Base-by-base conservation (phyloP, 2,329 filamentous ascomycete genomes). In the Colletotrichum sp. region DNA sequence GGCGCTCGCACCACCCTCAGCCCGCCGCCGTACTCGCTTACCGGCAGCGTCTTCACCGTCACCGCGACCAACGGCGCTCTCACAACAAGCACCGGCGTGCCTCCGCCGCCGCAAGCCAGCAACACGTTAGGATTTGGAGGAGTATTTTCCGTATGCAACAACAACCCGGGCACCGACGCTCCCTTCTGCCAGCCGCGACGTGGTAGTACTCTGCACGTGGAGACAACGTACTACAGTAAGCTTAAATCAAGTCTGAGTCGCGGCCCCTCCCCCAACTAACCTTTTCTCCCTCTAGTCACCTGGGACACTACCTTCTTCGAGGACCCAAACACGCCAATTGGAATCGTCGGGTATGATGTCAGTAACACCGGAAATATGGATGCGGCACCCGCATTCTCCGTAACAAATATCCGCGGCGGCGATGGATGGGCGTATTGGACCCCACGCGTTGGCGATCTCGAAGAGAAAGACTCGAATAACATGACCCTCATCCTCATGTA, bases 111-210 rank as follows among this genome's bases (percentile, higher is more conserved):
- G 1, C 81, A 80, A 3, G 83, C 83, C 6, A 80, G 80, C 1
- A 80, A 79, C 5, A 75, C 68, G 6, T 64, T 70, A 10, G 77
- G 75, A 5, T 78, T 75, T 18, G 83, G 83, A 22, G 80, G 80
- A 8, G 82, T 84, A 60, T 79, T 83, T 39, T 77, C 79, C 30
- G 74, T 77, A 13, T 85, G 84, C 79, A 75, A 78, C 39, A 78
- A 79, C 60, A 78, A 79, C 48, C 77, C 80, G 30, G 81, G 81
- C 16, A 16, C 16, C 7, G 79, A 80, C 26, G 76, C 75, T 15
- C 84, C 84, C 0, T 85, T 86, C 63, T 86, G 84, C 71, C 79
- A 79, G 63, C 84, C 84, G 2, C 75, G 75, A 39, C 48, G 77
- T 2, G 82, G 81, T n/a, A 81, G 79, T 60, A 69, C 80, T 63